Evolutionary conservation across 768 basidiomycete species (phyloP).

Genomic region (Suillus occidentalis): DNA sequence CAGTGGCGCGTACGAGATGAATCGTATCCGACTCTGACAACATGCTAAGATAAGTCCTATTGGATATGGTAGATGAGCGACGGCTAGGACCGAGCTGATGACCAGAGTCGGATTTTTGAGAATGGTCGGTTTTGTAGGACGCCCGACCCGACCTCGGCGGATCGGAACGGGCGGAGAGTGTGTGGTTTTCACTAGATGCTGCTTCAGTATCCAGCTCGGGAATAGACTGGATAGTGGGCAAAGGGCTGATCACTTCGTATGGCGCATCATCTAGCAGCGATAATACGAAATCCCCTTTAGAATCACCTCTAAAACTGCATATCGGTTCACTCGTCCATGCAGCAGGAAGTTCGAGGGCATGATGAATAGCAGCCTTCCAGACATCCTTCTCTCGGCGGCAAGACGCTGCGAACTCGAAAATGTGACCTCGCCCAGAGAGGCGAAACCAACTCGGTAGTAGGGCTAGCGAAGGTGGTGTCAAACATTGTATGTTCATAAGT

Average conservation of each 20-base stretch:
- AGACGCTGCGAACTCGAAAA: slow-evolving; percentile 84
- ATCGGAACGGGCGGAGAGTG: neutral
- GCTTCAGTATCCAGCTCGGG: slow-evolving; percentile 42
- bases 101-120: slow-evolving; percentile 18
- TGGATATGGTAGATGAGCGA: slow-evolving; percentile 63
- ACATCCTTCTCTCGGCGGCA: slow-evolving; percentile 81
- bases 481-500: neutral
- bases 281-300: slow-evolving; percentile 39
- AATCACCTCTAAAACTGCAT: slow-evolving; percentile 56
- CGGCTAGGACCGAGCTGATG: slow-evolving; percentile 39
- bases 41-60: slow-evolving; percentile 59
- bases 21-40: slow-evolving; percentile 50
- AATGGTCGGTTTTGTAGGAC: slow-evolving; percentile 22
- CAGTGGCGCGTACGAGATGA: slow-evolving; percentile 66
- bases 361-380: slow-evolving; percentile 76
- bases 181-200: neutral
- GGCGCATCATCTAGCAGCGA: slow-evolving; percentile 38
- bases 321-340: slow-evolving; percentile 62
- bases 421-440: slow-evolving; percentile 63
- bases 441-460: slow-evolving; percentile 82
- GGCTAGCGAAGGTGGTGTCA: slow-evolving; percentile 41
- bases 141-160: slow-evolving; percentile 12
- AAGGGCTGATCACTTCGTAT: slow-evolving; percentile 39
- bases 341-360: slow-evolving; percentile 41
- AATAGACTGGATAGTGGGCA: slow-evolving; percentile 59